phyloP scores from a whole-genome alignment of 179 eudicot species.

The Silene noctiflora region DNA sequence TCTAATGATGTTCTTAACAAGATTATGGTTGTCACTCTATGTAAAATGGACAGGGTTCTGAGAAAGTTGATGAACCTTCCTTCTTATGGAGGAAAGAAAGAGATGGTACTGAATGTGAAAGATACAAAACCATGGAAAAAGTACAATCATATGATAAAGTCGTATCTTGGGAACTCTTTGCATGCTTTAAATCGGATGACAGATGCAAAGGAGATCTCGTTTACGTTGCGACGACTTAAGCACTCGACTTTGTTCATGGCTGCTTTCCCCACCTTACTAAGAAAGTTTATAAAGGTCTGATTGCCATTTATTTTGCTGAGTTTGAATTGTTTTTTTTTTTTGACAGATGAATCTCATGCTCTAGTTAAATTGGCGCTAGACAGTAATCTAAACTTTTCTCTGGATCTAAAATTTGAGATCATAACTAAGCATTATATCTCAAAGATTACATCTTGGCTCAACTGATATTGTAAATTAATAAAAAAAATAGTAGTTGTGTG shows the following conservation, averaged over 20 bases:
- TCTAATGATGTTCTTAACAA: constrained; percentile 87
- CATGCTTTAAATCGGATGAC: constrained; percentile 97
- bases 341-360: not conserved
- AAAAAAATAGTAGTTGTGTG: not conserved
- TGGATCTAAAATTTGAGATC: not conserved
- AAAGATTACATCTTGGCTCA: not conserved
- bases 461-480: not conserved
- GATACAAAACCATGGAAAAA: constrained; percentile 67
- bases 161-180: constrained; percentile 84
- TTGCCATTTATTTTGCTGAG: constrained; percentile 2
- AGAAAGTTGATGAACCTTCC: constrained; percentile 69
- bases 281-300: constrained; percentile 88
- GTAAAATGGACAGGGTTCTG: constrained; percentile 81
- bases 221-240: constrained; percentile 63
- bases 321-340: not conserved
- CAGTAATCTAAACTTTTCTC: not conserved
- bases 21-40: constrained; percentile 70
- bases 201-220: constrained; percentile 73
- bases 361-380: not conserved
- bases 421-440: not conserved
- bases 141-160: constrained; percentile 78
- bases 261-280: constrained; percentile 81
- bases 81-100: constrained; percentile 77
- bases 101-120: constrained; percentile 52
- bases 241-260: constrained; percentile 79